These are phyloP conservation scores for Allium cepa DNA, from an alignment of 106 monocot species.

Conservation along the genomic window DNA sequence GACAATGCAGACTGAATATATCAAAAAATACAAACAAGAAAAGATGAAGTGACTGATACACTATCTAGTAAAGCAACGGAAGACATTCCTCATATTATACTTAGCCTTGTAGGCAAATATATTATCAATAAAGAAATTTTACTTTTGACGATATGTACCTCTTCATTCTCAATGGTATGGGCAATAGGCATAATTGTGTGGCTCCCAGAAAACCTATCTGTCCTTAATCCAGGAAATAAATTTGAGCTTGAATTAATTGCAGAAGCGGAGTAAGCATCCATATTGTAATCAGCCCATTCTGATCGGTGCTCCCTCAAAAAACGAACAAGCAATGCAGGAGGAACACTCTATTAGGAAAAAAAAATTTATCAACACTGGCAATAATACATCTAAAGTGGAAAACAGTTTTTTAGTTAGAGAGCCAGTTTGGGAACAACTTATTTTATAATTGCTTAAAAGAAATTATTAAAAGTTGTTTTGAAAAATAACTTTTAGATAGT, in stretches of 20 bases:
- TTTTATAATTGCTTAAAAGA: neutral
- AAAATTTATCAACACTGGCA: conserved; percentile 4
- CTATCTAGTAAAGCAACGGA: no score
- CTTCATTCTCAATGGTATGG: conserved; percentile 85
- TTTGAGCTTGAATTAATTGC: conserved; percentile 48
- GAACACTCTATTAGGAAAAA: conserved; percentile 46
- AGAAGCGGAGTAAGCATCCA: conserved; percentile 72
- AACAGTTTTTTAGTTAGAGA: neutral
- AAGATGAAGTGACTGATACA: neutral
- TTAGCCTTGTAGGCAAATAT: no score
- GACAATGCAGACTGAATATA: neutral
- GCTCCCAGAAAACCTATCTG: conserved; percentile 58
- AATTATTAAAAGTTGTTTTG: neutral
- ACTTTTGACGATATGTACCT: conserved; percentile 30
- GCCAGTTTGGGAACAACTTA: neutral
- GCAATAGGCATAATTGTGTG: conserved; percentile 85
- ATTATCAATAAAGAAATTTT: neutral
- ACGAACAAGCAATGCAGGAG: conserved; percentile 64
- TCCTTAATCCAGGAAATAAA: conserved; percentile 40
- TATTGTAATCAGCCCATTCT: conserved; percentile 84
- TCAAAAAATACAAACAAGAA: neutral
- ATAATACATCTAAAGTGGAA: neutral
- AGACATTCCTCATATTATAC: no score
- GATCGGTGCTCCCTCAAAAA: conserved; percentile 93
- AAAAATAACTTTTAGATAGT: neutral